These are phyloP conservation scores for Diospyros kaki DNA, from an alignment of 148 eudicot species.

Conservation along the genomic window DNA sequence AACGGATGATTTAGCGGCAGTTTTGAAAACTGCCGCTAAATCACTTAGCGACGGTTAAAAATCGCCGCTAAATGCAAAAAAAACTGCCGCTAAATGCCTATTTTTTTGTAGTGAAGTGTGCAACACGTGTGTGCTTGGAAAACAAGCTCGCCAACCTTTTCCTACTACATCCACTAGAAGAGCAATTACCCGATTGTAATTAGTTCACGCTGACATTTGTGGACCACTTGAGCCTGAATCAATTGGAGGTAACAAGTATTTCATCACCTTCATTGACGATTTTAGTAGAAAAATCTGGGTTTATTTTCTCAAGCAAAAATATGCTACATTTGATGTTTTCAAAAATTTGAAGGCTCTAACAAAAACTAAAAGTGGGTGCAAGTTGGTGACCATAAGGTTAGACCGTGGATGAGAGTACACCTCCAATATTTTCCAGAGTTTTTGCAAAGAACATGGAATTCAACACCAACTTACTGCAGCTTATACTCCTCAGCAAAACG, in stretches of 20 bases:
- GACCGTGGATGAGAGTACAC: too few species aligned
- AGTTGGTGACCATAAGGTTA: too few species aligned
- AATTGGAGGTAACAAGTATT: background rate
- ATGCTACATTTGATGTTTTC: background rate
- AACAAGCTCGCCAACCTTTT: too few species aligned
- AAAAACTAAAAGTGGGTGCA: background rate
- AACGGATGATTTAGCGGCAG: too few species aligned
- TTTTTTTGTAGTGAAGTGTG: too few species aligned
- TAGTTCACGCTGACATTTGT: background rate
- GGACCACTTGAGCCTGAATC: background rate
- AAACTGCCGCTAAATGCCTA: too few species aligned
- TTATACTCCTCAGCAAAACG: background rate
- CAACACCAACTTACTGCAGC: background rate
- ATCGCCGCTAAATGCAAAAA: too few species aligned
- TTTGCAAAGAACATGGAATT: background rate
- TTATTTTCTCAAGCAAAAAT: background rate
- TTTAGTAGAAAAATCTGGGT: background rate
- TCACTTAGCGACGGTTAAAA: too few species aligned
- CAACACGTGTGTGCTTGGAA: too few species aligned
- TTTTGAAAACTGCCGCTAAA: too few species aligned
- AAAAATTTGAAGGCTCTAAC: background rate
- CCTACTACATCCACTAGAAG: too few species aligned
- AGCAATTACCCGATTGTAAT: too few species aligned
- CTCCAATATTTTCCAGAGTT: background rate
- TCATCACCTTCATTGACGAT: background rate